Percentiles rank a stretch among this genome's conserved stretches.
Conservation (phyloP, 164 flowering plant genomes). For the Hamamelis virginiana region DNA sequence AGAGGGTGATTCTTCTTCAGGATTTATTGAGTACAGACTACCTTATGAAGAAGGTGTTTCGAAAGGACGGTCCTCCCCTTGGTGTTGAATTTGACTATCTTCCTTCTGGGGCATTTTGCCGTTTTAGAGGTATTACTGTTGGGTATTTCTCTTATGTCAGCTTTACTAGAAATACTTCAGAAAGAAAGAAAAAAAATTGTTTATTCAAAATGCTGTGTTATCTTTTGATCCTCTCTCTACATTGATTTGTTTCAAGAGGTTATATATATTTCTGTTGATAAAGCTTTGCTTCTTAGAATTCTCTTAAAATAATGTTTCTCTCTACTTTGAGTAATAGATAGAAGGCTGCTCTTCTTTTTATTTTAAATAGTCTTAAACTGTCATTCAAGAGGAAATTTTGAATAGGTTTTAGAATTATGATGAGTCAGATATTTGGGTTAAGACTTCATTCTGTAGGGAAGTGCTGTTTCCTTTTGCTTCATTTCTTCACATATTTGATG, state of each 20-base stretch:
- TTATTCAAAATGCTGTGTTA: no score
- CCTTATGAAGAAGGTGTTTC: slow-evolving; percentile 61
- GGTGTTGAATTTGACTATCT: slow-evolving; percentile 71
- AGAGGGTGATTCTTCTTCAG: slow-evolving; percentile 34
- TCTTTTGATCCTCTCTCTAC: neutral
- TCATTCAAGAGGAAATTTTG: neutral
- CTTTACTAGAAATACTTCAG: neutral
- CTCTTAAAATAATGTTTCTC: no score
- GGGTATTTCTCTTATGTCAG: neutral
- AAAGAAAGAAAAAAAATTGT: no score
- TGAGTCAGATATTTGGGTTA: no score
- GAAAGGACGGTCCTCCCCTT: slow-evolving; percentile 89
- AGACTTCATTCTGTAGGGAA: neutral
- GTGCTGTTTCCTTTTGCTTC: neutral
- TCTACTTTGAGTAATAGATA: neutral
- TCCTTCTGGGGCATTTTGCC: slow-evolving; percentile 42
- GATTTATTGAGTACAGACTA: slow-evolving; percentile 48
- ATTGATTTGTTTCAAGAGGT: neutral
- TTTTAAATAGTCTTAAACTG: neutral
- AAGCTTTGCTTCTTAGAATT: neutral
- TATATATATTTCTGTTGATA: neutral
- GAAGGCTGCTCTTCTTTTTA: neutral
- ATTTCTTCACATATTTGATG: neutral
- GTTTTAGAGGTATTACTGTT: slow-evolving; percentile 32
- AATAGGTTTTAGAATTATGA: neutral